Evolutionary conservation across 345 rosid species (phyloP).

Genomic region (Kandelia obovata): DNA sequence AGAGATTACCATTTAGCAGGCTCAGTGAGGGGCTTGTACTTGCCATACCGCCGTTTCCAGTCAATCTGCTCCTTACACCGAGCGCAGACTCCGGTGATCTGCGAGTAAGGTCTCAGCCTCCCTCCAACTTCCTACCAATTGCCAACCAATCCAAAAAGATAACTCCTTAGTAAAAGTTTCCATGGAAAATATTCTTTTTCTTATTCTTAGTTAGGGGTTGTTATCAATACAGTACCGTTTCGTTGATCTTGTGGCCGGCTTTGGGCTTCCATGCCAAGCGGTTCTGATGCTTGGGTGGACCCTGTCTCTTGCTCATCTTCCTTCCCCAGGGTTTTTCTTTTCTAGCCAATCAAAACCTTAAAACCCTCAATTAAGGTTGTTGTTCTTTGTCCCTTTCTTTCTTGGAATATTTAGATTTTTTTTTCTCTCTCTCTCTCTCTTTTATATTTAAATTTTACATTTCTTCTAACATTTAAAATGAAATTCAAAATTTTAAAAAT

Average conservation of each 20-base stretch:
- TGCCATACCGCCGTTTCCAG: conserved; percentile 93
- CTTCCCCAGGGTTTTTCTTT: background rate
- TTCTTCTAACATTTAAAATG: too few relatives aligned
- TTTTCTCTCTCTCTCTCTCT: too few relatives aligned
- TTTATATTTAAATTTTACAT: too few relatives aligned
- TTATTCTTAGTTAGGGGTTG: background rate
- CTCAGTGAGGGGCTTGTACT: conserved; percentile 71
- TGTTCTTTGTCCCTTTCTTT: too few relatives aligned
- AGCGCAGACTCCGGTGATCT: conserved; percentile 79
- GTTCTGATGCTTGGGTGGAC: conserved; percentile 91
- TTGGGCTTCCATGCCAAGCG: conserved; percentile 82
- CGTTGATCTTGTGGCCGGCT: conserved; percentile 82
- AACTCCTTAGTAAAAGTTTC: background rate
- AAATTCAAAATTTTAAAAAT: too few relatives aligned
- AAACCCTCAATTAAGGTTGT: too few relatives aligned
- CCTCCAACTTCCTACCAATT: conserved; percentile 65
- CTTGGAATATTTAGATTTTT: too few relatives aligned
- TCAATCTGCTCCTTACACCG: conserved; percentile 91
- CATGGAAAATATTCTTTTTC: background rate
- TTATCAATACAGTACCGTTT: conserved; percentile 42
- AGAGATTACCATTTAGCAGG: conserved; percentile 72
- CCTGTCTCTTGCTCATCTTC: conserved; percentile 57
- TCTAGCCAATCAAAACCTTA: too few relatives aligned
- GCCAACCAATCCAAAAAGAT: background rate
- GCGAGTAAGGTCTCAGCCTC: conserved; percentile 58